These are phyloP conservation scores for Fusarium decemcellulare DNA, from an alignment of 2,329 filamentous ascomycete species.

Conservation along the genomic window DNA sequence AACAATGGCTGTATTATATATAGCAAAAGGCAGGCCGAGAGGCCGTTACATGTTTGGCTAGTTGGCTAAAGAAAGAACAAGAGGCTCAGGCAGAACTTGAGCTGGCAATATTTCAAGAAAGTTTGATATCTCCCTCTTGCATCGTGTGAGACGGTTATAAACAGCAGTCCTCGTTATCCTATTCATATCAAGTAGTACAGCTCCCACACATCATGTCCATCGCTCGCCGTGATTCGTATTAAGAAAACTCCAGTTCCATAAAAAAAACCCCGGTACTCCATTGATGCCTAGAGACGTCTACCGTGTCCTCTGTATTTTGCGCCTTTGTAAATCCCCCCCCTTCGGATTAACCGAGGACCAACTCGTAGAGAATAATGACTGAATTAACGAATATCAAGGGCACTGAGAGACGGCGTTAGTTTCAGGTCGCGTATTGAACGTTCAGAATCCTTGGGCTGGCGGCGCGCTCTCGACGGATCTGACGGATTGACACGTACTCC, in stretches of 20 bases:
- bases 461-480: not conserved
- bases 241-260: conserved; percentile 34
- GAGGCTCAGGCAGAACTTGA: conserved; percentile 19
- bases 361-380: conserved; percentile 85
- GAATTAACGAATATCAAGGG: conserved; percentile 88
- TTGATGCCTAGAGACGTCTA: conserved; percentile 37
- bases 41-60: conserved; percentile 15
- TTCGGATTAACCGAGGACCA: conserved; percentile 76
- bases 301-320: conserved; percentile 32
- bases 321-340: not conserved
- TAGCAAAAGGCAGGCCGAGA: conserved; percentile 17
- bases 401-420: conserved; percentile 66
- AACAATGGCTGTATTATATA: conserved; percentile 36
- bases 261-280: conserved; percentile 36
- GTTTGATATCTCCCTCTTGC: conserved; percentile 5
- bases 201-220: not conserved
- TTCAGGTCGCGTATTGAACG: not conserved
- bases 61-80: conserved; percentile 25
- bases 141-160: conserved; percentile 1
- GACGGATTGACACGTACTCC: conserved; percentile 70
- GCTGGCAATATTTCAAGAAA: not conserved
- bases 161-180: not conserved
- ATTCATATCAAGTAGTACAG: conserved; percentile 20
- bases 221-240: conserved; percentile 23
- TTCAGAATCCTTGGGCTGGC: not conserved